Percentiles rank a stretch among this genome's conserved stretches.
Evolutionary conservation across 495 filamentous ascomycete genomes (phyloP).

Genomic region (Talaromyces wortmannii): DNA sequence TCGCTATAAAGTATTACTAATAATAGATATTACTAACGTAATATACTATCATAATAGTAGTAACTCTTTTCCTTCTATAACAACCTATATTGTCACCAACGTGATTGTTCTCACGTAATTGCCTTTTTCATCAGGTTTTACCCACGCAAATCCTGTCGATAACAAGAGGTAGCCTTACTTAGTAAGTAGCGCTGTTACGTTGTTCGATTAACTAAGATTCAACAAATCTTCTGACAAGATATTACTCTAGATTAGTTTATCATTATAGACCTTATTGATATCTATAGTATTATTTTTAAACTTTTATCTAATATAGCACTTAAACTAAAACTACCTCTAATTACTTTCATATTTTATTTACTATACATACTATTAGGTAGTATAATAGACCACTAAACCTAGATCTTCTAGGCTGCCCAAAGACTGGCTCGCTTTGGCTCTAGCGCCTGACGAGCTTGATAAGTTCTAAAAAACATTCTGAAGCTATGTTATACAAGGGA

Average conservation of each 20-base stretch:
- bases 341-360: constrained; percentile 65
- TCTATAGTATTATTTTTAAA: constrained; percentile 46
- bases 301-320: constrained; percentile 81
- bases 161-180: no score
- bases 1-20: no score
- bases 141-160: no score
- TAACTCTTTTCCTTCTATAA: no score
- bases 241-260: constrained; percentile 7
- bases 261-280: constrained; percentile 21
- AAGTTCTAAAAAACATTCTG: constrained; percentile 68
- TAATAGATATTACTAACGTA: no score
- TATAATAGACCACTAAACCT: constrained; percentile 78
- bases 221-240: no score
- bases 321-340: constrained; percentile 87
- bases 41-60: no score
- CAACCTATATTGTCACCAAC: no score
- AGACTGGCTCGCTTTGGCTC: constrained; percentile 38
- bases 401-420: constrained; percentile 38
- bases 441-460: constrained; percentile 35
- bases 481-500: constrained; percentile 58
- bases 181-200: no score
- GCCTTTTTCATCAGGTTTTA: no score
- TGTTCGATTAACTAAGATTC: no score
- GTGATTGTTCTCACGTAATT: no score
- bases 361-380: constrained; percentile 75